Conservation (phyloP, 2,329 filamentous ascomycete genomes). For the Neonectria ditissima region DNA sequence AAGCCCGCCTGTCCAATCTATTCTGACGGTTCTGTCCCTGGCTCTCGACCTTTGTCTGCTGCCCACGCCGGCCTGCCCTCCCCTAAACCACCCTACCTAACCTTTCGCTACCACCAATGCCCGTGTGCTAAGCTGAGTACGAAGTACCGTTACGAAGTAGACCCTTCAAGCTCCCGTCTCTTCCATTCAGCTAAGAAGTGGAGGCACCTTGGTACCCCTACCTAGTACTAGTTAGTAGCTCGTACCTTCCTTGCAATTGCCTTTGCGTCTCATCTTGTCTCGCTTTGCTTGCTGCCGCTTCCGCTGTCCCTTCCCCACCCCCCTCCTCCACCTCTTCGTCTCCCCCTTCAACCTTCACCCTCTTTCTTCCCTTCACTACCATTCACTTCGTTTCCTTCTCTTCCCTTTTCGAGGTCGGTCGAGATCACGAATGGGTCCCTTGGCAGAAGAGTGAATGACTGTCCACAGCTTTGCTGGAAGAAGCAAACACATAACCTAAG, state of each 20-base stretch:
- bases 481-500: slow-evolving; percentile 14
- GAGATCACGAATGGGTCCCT: slow-evolving; percentile 29
- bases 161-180: too few species aligned
- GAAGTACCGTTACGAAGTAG: too few species aligned
- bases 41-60: slow-evolving; percentile 3
- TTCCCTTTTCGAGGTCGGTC: slow-evolving; percentile 24
- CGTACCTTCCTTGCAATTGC: slow-evolving; percentile 33
- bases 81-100: slow-evolving; percentile 7
- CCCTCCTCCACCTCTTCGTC: slow-evolving; percentile 32
- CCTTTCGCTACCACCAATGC: slow-evolving; percentile 1
- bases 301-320: slow-evolving; percentile 25
- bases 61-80: slow-evolving; percentile 4
- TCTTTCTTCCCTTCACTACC: slow-evolving; percentile 28
- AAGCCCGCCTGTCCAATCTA: slow-evolving; percentile 10
- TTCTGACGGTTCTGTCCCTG: slow-evolving; percentile 20
- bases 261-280: slow-evolving; percentile 40
- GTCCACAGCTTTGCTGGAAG: slow-evolving; percentile 17
- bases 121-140: too few species aligned
- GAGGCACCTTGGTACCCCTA: slow-evolving; percentile 15
- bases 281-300: slow-evolving; percentile 33
- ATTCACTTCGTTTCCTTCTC: neutral
- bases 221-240: too few species aligned
- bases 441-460: slow-evolving; percentile 36
- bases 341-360: slow-evolving; percentile 21
- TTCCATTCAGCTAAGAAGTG: slow-evolving; percentile 1